Evolutionary conservation across 495 filamentous ascomycete genomes (phyloP).

Genomic region (Talaromyces proteolyticus): DNA sequence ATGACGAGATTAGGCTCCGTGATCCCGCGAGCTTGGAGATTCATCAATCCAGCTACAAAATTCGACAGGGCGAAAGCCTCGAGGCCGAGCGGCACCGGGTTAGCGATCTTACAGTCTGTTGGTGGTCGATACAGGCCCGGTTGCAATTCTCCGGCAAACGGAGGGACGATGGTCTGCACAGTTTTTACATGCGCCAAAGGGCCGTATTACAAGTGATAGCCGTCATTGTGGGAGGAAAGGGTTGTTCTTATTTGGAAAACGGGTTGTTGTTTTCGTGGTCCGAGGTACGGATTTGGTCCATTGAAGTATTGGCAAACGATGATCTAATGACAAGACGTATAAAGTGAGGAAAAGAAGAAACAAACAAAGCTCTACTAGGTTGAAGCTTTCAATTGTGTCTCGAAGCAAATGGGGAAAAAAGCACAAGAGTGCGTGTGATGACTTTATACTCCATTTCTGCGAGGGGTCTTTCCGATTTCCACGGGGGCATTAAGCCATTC

Average conservation of each 20-base stretch:
- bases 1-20: slow-evolving; percentile 55
- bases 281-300: neutral
- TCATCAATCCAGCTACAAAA: slow-evolving; percentile 78
- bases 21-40: slow-evolving; percentile 55
- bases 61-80: slow-evolving; percentile 82
- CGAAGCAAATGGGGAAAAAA: neutral
- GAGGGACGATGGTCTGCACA: slow-evolving; percentile 55
- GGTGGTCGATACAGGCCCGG: slow-evolving; percentile 71
- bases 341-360: slow-evolving; percentile 10
- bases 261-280: neutral
- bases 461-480: neutral
- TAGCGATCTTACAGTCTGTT: slow-evolving; percentile 67
- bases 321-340: neutral
- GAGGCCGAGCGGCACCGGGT: slow-evolving; percentile 73
- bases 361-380: neutral
- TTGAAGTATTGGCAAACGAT: neutral
- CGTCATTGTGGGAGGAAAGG: slow-evolving; percentile 13
- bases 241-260: neutral
- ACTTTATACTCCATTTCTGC: neutral
- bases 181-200: slow-evolving; percentile 19
- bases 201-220: slow-evolving; percentile 5
- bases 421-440: neutral
- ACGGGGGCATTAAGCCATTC: neutral
- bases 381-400: neutral
- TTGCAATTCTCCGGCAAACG: slow-evolving; percentile 88